These are phyloP conservation scores for Candida neerlandica DNA, from an alignment of 1,139 yeast species.

Conservation along the genomic window DNA sequence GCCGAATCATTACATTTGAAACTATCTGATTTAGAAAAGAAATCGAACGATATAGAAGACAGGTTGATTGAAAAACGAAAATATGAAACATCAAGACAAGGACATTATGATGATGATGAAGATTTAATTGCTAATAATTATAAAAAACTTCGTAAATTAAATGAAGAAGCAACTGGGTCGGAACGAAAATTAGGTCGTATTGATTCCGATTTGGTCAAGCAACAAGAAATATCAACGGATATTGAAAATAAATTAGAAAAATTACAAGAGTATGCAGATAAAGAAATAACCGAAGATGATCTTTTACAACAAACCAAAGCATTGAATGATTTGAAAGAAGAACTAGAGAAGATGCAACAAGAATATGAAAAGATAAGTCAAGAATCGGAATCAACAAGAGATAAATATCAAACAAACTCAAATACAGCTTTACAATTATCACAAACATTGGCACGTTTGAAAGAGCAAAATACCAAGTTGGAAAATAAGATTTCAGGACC, in stretches of 20 bases:
- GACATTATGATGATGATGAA: conserved; percentile 51
- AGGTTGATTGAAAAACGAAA: conserved; percentile 35
- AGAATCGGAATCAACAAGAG: conserved; percentile 46
- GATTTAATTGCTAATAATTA: conserved; percentile 50
- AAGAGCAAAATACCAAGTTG: conserved; percentile 30
- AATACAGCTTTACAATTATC: conserved; percentile 58
- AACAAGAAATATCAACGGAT: conserved; percentile 21
- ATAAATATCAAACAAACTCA: conserved; percentile 55
- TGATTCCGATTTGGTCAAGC: conserved; percentile 32
- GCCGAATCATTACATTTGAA: conserved; percentile 44
- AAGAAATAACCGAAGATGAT: conserved; percentile 12
- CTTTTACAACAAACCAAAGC: conserved; percentile 29
- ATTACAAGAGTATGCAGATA: conserved; percentile 15
- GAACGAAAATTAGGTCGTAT: conserved; percentile 51
- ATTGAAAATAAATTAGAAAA: conserved; percentile 21
- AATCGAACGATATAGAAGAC: conserved; percentile 24
- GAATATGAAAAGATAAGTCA: conserved; percentile 30
- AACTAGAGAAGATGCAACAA: conserved; percentile 26
- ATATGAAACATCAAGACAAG: conserved; percentile 53
- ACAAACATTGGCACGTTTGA: conserved; percentile 28
- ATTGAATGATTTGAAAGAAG: conserved; percentile 32
- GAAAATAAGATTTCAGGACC: conserved; percentile 44
- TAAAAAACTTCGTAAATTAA: conserved; percentile 47
- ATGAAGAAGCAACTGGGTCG: conserved; percentile 49
- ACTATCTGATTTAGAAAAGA: conserved; percentile 33